Evolutionary conservation across 371 early-diverging fungal species (phyloP), one percentile per base, ranked within the genome.

Genomic region (Mortierella sp.): DNA sequence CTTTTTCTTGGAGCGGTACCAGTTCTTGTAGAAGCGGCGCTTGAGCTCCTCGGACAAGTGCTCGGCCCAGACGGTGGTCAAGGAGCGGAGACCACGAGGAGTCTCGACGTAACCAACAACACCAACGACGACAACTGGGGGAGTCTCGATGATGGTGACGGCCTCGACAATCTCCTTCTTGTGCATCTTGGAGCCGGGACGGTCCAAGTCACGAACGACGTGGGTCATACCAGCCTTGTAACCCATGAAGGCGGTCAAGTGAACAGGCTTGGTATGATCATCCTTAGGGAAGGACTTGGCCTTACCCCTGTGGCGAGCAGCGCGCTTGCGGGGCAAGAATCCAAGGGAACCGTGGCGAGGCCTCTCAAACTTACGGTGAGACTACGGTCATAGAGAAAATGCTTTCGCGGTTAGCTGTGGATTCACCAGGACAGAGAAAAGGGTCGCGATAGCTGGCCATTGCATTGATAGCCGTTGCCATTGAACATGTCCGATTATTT

Each of bases 211-310:
- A 80, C 99, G 95, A 71, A 99, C 97, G 80, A 99, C 93, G 90
- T 99, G 99, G 83, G 99, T 98, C 99, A 99, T 99, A 83, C 99
- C 99, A 62, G 98, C 99, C 95, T 99, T 99, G 95, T 99, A 99
- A 74, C 94, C 98, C 82, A 99, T 85, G 93, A 98, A 99, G 80
- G 97, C 99, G 59, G 99, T 98, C 83, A 99, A 86, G 89, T 99
- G 99, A 71, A 98, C 96, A 64, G 96, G 91, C 91, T 96, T 94
- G 83, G 86, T 86, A 64, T 91, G 82, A 86, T 98, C 96, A 88
- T 99, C 99, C 90, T 94, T 93, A 83, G 99, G 99, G 94, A 96
- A 99, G 69, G 99, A 93, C 95, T 98, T 97, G 78, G 95, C 93
- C 81, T 95, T 91, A 80, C 98, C 99, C 79, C 95, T 93, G 89